A percentile compares a stretch with the other conserved stretches of the same genome.
Conservation (phyloP, 805 yeast species). For the Hanseniaspora nectarophila region DNA sequence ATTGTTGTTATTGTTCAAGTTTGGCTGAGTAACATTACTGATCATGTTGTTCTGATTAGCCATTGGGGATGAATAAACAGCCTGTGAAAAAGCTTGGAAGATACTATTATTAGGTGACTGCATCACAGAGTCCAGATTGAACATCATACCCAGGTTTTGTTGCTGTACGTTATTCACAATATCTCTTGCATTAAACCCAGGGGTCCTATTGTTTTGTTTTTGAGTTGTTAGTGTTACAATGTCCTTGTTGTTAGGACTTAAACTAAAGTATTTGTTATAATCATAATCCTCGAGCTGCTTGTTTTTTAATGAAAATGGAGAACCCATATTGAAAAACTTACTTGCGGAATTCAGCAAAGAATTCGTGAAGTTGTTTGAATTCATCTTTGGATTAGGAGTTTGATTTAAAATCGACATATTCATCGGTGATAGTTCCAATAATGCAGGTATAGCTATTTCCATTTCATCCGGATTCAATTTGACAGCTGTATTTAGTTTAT, state of each 20-base stretch:
- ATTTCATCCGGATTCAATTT: constrained; percentile 9
- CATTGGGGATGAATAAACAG: constrained; percentile 14
- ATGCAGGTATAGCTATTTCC: constrained; percentile 8
- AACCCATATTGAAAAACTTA: constrained; percentile 11
- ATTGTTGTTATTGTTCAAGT: not conserved
- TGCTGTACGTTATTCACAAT: not conserved
- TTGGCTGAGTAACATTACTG: not conserved
- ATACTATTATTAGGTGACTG: constrained; percentile 12
- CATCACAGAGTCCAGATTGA: constrained; percentile 12
- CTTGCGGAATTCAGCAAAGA: constrained; percentile 5
- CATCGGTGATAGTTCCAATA: constrained; percentile 12
- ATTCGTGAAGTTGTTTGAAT: constrained; percentile 1
- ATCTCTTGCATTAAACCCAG: not conserved
- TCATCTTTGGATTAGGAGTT: constrained; percentile 9
- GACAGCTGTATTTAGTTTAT: not conserved
- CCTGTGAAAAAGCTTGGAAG: constrained; percentile 14
- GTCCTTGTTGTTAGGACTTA: constrained; percentile 12
- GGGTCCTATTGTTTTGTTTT: not conserved
- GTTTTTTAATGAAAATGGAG: constrained; percentile 3
- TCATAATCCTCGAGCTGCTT: constrained; percentile 11
- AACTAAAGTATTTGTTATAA: constrained; percentile 6
- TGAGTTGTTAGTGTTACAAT: constrained; percentile 12
- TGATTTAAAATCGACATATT: constrained; percentile 8
- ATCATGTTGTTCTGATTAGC: not conserved
- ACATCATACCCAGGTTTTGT: constrained; percentile 8